phyloP scores from a whole-genome alignment of 495 filamentous ascomycete genomes.

The Trypethelium eluteriae region DNA sequence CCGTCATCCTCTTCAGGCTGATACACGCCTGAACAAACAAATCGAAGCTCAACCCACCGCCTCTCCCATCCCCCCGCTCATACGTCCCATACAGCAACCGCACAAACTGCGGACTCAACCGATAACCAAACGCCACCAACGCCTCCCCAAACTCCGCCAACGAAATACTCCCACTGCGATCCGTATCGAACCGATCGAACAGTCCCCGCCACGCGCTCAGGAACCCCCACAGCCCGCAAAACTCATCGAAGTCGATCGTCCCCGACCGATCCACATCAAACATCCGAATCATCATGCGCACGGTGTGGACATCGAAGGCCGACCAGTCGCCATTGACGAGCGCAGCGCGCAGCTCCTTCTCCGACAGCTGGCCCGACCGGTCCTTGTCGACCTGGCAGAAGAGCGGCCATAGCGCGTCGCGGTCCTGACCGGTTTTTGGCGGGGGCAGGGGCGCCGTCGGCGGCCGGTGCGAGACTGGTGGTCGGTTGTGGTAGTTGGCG shows the following conservation, averaged over 20 bases:
- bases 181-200: slow-evolving; percentile 92
- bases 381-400: slow-evolving; percentile 89
- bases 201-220: slow-evolving; percentile 85
- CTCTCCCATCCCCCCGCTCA: slow-evolving; percentile 46
- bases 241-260: slow-evolving; percentile 89
- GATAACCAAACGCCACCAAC: slow-evolving; percentile 88
- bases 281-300: slow-evolving; percentile 98
- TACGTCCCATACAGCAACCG: slow-evolving; percentile 68
- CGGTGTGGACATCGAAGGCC: slow-evolving; percentile 89
- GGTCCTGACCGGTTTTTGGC: slow-evolving; percentile 55
- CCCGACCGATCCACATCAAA: slow-evolving; percentile 87
- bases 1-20: slow-evolving; percentile 92
- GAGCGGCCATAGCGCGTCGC: slow-evolving; percentile 64
- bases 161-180: slow-evolving; percentile 77
- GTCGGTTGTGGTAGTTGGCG: slow-evolving; percentile 41
- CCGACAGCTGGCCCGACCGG: slow-evolving; percentile 69
- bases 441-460: slow-evolving; percentile 61
- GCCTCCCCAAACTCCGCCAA: slow-evolving; percentile 84
- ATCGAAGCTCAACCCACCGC: slow-evolving; percentile 73
- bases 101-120: slow-evolving; percentile 75
- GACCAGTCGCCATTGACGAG: slow-evolving; percentile 96
- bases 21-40: slow-evolving; percentile 98
- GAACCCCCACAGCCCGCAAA: slow-evolving; percentile 92
- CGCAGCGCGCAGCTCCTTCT: slow-evolving; percentile 79
- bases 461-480: slow-evolving; percentile 51